These are phyloP conservation scores for Clavispora carvajalis DNA, from an alignment of 805 yeast species.

Conservation along the genomic window DNA sequence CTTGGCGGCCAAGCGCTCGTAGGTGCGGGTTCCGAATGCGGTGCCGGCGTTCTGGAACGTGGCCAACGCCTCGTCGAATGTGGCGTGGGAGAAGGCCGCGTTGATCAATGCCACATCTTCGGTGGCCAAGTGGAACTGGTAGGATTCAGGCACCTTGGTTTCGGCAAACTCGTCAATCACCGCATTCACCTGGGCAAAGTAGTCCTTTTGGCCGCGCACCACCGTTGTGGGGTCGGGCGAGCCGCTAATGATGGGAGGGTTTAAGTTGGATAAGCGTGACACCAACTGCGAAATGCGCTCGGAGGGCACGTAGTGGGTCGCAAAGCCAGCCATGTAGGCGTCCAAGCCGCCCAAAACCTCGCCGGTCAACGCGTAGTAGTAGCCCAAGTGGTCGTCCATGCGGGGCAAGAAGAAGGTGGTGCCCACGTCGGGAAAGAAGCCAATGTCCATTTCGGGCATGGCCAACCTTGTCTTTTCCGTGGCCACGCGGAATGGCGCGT, in stretches of 20 bases:
- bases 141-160: conserved; percentile 53
- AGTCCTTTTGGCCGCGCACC: conserved; percentile 28
- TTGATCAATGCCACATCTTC: conserved; percentile 64
- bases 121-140: conserved; percentile 51
- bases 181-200: conserved; percentile 55
- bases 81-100: conserved; percentile 50
- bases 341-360: conserved; percentile 73
- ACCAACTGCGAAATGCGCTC: conserved; percentile 57
- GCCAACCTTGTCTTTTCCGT: conserved; percentile 88
- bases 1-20: conserved; percentile 53
- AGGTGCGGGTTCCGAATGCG: conserved; percentile 59
- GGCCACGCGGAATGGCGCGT: conserved; percentile 89
- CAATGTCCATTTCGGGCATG: conserved; percentile 98
- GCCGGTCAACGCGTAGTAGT: conserved; percentile 83
- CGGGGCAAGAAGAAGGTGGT: conserved; percentile 84
- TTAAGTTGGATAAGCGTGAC: conserved; percentile 60
- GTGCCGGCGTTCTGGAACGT: conserved; percentile 51
- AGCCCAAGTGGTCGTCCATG: conserved; percentile 76
- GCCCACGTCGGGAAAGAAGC: conserved; percentile 95
- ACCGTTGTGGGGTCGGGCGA: conserved; percentile 16
- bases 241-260: conserved; percentile 34
- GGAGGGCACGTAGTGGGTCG: conserved; percentile 83
- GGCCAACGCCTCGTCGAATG: conserved; percentile 52
- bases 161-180: conserved; percentile 77
- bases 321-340: conserved; percentile 76